Base-by-base conservation (phyloP, 2,329 filamentous ascomycete species). In the Colletotrichum paranaense region DNA sequence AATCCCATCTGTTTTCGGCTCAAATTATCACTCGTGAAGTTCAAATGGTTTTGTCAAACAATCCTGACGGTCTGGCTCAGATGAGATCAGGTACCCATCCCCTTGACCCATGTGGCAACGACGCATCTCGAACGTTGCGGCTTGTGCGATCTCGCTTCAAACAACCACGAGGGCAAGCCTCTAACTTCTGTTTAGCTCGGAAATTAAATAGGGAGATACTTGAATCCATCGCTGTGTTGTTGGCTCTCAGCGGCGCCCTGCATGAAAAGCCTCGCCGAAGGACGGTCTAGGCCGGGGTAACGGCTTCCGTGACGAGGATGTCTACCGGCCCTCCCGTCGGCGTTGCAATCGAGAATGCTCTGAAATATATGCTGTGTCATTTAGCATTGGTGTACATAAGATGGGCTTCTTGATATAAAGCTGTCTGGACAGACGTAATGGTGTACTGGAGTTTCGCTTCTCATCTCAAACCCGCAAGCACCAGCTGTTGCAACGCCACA, bases 321-420 rank as follows among this genome's bases (percentile, higher is more conserved):
- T 26, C 66, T 28, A 59, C 55, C 42, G 53, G 28, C 42, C 35
- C 11, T 46, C 70, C 70, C 70, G 70, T 64, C 14, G 26, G 26
- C 46, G 1, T 46, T 53, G 32, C 24, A 28, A 26, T 30, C 14
- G n/a, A 22, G 55, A 26, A 55, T 38, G 32, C 24, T 28, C 14
- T 52, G 56, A 57, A 38, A 60, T 52, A 38, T 19, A 32, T 68
- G 52, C 9, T n/a, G 65, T 53, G 49, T 8, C 22, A 30, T 67
- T 22, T 32, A 42, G 58, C 12, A 38, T 35, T 26, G 38, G 58
- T n/a, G 22, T 78, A 80, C 77, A 79, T 74, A 78, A 76, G 69
- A 67, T 32, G 70, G 68, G 4, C 30, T 62, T 9, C 22, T 63
- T 56, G 46, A 65, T 73, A 73, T 71, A 73, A 73, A 70, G 60